A percentile compares a stretch with the other conserved stretches of the same genome.
These are phyloP conservation scores for Ogataea saltuana DNA, from an alignment of 805 yeast genomes.

Conservation along the genomic window DNA sequence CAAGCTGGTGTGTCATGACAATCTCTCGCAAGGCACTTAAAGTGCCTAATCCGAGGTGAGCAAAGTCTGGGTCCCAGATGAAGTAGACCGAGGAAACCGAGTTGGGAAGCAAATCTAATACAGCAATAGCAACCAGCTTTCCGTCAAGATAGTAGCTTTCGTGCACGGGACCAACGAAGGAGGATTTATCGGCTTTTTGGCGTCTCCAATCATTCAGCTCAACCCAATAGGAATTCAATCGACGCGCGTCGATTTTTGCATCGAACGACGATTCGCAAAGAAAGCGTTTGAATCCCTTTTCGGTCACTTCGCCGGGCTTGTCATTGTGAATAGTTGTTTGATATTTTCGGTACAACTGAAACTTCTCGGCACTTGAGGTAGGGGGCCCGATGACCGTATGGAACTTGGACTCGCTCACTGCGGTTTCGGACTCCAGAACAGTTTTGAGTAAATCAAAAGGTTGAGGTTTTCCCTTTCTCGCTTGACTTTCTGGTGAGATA, in stretches of 20 bases:
- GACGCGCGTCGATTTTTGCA: conserved; percentile 26
- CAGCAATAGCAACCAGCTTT: conserved; percentile 70
- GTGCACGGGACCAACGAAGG: conserved; percentile 63
- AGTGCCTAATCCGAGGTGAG: conserved; percentile 71
- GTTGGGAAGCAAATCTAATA: conserved; percentile 72
- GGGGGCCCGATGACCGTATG: conserved; percentile 55
- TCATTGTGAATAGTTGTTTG: conserved; percentile 75
- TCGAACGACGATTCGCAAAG: conserved; percentile 69
- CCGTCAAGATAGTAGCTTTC: conserved; percentile 72
- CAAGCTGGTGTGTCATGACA: conserved; percentile 48
- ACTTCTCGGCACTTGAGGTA: conserved; percentile 57
- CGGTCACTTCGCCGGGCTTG: conserved; percentile 43
- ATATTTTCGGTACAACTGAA: conserved; percentile 60
- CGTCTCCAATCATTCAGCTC: conserved; percentile 42
- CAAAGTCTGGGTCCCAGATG: conserved; percentile 82
- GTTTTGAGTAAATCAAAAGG: conserved; percentile 20
- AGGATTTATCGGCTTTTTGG: conserved; percentile 14
- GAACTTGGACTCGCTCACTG: conserved; percentile 17
- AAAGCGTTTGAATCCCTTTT: conserved; percentile 58
- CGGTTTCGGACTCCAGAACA: conserved; percentile 20
- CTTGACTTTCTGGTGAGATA: conserved; percentile 27
- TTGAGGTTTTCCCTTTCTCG: conserved; percentile 7
- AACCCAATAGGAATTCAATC: conserved; percentile 41
- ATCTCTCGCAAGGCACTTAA: conserved; percentile 74
- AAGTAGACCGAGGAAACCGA: conserved; percentile 84